Conservation (phyloP, 2,329 filamentous ascomycete species). For the Penicillium psychrosexuale region DNA sequence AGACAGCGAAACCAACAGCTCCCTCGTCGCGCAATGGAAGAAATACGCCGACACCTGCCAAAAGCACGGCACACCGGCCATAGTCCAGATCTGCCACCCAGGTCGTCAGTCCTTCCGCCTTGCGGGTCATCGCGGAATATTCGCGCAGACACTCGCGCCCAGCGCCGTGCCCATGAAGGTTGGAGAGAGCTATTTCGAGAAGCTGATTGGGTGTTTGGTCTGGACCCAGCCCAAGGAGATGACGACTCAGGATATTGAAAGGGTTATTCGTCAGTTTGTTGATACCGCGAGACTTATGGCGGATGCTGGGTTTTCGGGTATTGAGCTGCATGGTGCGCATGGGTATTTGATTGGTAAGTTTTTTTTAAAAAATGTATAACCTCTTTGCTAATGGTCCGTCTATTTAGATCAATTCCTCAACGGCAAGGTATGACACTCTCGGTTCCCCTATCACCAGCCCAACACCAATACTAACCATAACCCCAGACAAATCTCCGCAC, state of each 20-base stretch:
- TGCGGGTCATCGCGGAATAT: slow-evolving; percentile 38
- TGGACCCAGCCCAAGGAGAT: slow-evolving; percentile 57
- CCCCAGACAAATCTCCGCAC: slow-evolving; percentile 46
- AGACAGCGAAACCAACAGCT: slow-evolving; percentile 10
- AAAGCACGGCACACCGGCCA: slow-evolving; percentile 40
- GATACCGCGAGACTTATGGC: slow-evolving; percentile 50
- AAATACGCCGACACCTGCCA: slow-evolving; percentile 33
- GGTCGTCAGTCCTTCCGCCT: slow-evolving; percentile 44
- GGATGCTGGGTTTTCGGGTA: slow-evolving; percentile 53
- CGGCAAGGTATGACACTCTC: slow-evolving; percentile 29
- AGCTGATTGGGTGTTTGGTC: slow-evolving; percentile 25
- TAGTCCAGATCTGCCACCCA: slow-evolving; percentile 47
- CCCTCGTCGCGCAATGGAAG: slow-evolving; percentile 26
- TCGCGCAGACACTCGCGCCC: slow-evolving; percentile 36
- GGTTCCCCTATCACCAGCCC: too few relatives aligned
- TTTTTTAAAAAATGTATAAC: background rate
- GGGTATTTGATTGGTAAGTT: slow-evolving; percentile 50
- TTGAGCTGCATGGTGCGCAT: slow-evolving; percentile 54
- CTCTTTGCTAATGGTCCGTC: background rate
- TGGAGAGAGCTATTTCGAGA: slow-evolving; percentile 39
- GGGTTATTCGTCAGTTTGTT: slow-evolving; percentile 53
- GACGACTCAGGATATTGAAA: slow-evolving; percentile 53
- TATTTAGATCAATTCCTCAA: slow-evolving; percentile 37
- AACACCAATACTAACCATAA: background rate
- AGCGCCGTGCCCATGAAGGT: slow-evolving; percentile 41